These are phyloP conservation scores for Apostasia shenzhenica DNA, from an alignment of 106 monocot genomes.

Conservation along the genomic window DNA sequence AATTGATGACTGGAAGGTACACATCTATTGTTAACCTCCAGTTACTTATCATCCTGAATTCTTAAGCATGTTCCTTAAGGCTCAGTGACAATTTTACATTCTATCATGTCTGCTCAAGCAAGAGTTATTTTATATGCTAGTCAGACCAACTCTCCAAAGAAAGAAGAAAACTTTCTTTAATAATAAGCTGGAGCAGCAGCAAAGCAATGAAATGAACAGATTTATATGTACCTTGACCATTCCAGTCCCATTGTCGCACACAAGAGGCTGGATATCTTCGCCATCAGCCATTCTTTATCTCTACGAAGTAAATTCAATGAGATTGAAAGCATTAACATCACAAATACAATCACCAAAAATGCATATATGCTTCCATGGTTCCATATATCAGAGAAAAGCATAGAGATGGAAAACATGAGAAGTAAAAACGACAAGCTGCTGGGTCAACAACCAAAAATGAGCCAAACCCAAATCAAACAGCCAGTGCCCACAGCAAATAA, in stretches of 20 bases:
- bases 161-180: background rate
- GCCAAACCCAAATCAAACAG: too few relatives aligned
- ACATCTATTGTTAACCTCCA: background rate
- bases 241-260: constrained; percentile 30
- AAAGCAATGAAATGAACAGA: background rate
- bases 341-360: background rate
- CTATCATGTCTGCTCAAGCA: too few relatives aligned
- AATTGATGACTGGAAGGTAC: background rate
- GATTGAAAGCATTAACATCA: background rate
- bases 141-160: background rate
- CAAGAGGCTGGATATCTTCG: constrained; percentile 31
- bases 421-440: background rate
- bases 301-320: background rate
- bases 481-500: background rate
- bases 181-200: background rate
- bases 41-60: background rate
- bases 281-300: constrained; percentile 15
- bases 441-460: too few relatives aligned
- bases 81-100: too few relatives aligned
- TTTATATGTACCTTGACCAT: constrained; percentile 24
- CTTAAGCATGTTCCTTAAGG: too few relatives aligned
- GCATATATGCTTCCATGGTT: background rate
- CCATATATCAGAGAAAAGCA: background rate
- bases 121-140: too few relatives aligned
- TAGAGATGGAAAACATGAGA: background rate